Conservation (phyloP, 139 green algal species). For the Tetradesmus obliquus region DNA sequence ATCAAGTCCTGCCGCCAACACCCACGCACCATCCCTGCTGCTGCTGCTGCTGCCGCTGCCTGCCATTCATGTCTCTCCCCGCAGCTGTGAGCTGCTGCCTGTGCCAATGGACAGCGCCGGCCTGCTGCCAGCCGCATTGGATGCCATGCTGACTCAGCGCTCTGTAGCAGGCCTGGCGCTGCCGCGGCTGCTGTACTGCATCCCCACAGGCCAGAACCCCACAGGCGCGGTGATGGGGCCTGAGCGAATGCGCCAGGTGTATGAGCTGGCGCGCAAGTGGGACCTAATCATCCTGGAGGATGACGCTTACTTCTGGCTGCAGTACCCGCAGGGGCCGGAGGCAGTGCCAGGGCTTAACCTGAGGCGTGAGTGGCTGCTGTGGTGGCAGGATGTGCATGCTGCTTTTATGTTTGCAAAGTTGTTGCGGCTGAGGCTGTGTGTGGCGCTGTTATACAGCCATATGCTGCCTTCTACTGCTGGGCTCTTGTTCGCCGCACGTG, state of each 20-base stretch:
- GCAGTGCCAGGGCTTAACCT: conserved; percentile 42
- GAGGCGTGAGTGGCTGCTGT: background rate
- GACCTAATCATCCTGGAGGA: conserved; percentile 87
- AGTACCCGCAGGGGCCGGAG: conserved; percentile 54
- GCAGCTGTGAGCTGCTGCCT: conserved; percentile 45
- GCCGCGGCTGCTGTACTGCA: conserved; percentile 74
- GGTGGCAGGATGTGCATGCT: background rate
- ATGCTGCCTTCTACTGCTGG: background rate
- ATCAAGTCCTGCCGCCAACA: background rate
- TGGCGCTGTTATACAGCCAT: background rate
- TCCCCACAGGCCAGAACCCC: conserved; percentile 84
- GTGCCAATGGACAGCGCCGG: conserved; percentile 56
- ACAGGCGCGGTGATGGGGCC: conserved; percentile 66
- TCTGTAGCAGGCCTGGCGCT: conserved; percentile 32
- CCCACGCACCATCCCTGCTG: background rate
- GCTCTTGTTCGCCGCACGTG: too few species aligned
- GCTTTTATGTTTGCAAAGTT: too few species aligned
- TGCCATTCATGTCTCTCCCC: background rate
- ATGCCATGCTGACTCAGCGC: background rate
- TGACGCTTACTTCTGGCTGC: conserved; percentile 88
- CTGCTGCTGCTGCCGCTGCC: background rate
- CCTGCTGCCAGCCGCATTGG: background rate
- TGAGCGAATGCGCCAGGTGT: conserved; percentile 71
- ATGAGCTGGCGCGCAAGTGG: conserved; percentile 64
- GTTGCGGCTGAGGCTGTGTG: background rate